Evolutionary conservation across 805 yeast genomes (phyloP).

Genomic region (Tetrapisispora nanseiensis): DNA sequence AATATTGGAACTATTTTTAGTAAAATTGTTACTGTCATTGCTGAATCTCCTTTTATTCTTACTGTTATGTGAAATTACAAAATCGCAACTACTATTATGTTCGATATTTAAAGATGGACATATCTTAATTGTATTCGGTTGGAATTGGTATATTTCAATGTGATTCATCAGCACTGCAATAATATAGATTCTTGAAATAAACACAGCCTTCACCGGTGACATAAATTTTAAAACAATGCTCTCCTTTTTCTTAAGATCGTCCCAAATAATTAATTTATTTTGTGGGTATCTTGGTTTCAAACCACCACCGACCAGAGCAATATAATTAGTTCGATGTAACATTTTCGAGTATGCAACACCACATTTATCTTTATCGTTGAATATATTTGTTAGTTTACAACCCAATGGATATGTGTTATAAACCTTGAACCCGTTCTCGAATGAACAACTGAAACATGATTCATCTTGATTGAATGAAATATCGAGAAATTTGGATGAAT

Average conservation of each 20-base stretch:
- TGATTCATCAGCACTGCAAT: conserved; percentile 60
- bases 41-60: neutral
- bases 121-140: conserved; percentile 64
- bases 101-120: conserved; percentile 18
- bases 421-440: conserved; percentile 72
- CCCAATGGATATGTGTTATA: conserved; percentile 77
- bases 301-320: conserved; percentile 89
- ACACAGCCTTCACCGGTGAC: conserved; percentile 64
- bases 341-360: conserved; percentile 74
- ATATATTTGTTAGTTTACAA: conserved; percentile 16
- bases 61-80: conserved; percentile 12
- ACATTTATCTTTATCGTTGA: conserved; percentile 45
- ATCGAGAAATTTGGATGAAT: conserved; percentile 35
- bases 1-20: conserved; percentile 1
- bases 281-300: conserved; percentile 64
- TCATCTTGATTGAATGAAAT: conserved; percentile 82
- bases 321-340: conserved; percentile 85
- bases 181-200: conserved; percentile 64
- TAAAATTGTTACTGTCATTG: neutral
- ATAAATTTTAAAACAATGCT: conserved; percentile 67
- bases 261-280: conserved; percentile 84
- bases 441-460: conserved; percentile 79
- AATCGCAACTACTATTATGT: conserved; percentile 17
- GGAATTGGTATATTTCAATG: conserved; percentile 69
- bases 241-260: conserved; percentile 69